Conservation (phyloP, 1,284 basidiomycete genomes). For the Malassezia brasiliensis region DNA sequence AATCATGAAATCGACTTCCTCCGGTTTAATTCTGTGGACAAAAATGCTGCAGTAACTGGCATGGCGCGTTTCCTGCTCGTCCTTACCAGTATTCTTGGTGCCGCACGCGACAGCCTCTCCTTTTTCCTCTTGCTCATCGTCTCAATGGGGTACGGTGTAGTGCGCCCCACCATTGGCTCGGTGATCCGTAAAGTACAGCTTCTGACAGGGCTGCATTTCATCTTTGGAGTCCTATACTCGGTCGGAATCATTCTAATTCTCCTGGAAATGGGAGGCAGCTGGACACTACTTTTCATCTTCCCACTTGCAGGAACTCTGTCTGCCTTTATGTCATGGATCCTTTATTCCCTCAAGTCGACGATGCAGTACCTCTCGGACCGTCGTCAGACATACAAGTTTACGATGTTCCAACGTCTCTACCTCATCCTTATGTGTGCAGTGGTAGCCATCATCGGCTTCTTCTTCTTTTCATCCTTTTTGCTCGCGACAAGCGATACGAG, state of each 20-base stretch:
- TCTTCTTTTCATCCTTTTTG: constrained; percentile 2
- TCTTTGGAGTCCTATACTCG: constrained; percentile 70
- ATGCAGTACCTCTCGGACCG: constrained; percentile 38
- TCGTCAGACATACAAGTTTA: constrained; percentile 40
- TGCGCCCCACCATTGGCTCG: constrained; percentile 62
- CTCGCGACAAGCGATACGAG: constrained; percentile 50
- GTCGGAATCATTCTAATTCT: constrained; percentile 55
- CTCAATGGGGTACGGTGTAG: constrained; percentile 44
- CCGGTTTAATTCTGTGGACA: constrained; percentile 27
- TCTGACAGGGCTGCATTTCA: constrained; percentile 71
- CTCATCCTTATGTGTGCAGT: constrained; percentile 77
- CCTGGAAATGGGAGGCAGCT: constrained; percentile 56
- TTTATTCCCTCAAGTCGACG: constrained; percentile 36
- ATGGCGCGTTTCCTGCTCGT: constrained; percentile 37
- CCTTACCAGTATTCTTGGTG: constrained; percentile 62
- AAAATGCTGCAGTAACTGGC: constrained; percentile 24
- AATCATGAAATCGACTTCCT: constrained; percentile 35
- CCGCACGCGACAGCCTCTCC: constrained; percentile 80
- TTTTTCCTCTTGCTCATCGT: constrained; percentile 93
- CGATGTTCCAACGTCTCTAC: constrained; percentile 58
- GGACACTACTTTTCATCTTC: constrained; percentile 57
- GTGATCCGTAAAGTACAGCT: constrained; percentile 69
- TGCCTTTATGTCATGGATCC: constrained; percentile 81
- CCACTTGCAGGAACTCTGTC: constrained; percentile 88
- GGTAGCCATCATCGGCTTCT: constrained; percentile 58